Base-by-base conservation (phyloP, 352 stramenopile species). In the Phytophthora aleatoria region DNA sequence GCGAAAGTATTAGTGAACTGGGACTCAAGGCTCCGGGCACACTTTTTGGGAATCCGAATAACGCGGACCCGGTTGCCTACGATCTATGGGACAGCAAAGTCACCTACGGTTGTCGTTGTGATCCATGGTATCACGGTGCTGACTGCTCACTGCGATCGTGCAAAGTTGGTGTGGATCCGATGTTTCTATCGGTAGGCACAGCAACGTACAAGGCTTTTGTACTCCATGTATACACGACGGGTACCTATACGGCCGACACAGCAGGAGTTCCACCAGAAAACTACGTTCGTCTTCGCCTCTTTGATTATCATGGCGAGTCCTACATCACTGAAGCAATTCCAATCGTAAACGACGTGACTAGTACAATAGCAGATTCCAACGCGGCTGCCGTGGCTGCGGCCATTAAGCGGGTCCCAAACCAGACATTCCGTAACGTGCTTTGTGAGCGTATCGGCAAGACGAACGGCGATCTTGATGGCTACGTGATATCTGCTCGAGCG, bases 31-130 rank as follows among this genome's bases (percentile, higher is more conserved):
- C 73, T 2, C 60, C 63, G 0, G 76, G 75, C 5, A 85, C 80
- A 15, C 53, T 89, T 3, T 79, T 84, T 30, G 68, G 79, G 6
- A 61, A 48, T 9, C 65, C 76, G 1, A 11, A 59, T 3, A 59
- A 51, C 3, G 16, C 30, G 1, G 67, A 56, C 5, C 9, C 62
- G 9, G 44, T 89, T 13, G 57, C 28, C 28, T 88, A 87, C 52
- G 81, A 91, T 52, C 64, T 90, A 11, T 98, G 91, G 91, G 92
- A 98, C 50, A 76, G 69, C 27, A 77, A 94, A 61, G 65, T 78
- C 15, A 92, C 74, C 3, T 91, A 97, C 47, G 89, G 88, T 20
- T 98, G 93, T 63, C 90, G 83, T 10, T 98, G 93, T 66, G 89
- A 98, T 31, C 77, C 85, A 35, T 92, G 90, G 69, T 98, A 90